A percentile compares a stretch with the other conserved stretches of the same genome.
These are phyloP conservation scores for Dispira parvispora DNA, from an alignment of 192 early-diverging fungal species.

Conservation along the genomic window DNA sequence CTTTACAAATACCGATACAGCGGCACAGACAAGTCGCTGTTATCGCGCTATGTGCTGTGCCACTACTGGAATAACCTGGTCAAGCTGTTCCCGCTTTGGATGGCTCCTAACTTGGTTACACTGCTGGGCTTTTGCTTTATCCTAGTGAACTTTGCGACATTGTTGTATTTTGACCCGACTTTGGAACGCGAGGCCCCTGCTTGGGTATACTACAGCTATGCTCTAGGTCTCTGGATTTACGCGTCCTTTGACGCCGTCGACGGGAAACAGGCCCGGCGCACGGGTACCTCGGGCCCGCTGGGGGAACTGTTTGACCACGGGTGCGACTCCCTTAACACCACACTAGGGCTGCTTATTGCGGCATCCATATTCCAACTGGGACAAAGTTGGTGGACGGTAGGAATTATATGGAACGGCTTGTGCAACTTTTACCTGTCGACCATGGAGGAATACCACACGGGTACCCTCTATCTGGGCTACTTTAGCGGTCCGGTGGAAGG, in stretches of 20 bases:
- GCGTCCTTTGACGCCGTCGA: slow-evolving; percentile 87
- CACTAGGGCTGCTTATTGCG: slow-evolving; percentile 36
- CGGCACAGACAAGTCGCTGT: slow-evolving; percentile 65
- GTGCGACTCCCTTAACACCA: slow-evolving; percentile 52
- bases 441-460: slow-evolving; percentile 91
- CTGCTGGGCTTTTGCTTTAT: slow-evolving; percentile 69
- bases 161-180: slow-evolving; percentile 57
- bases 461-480: slow-evolving; percentile 62
- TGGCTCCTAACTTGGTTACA: slow-evolving; percentile 89
- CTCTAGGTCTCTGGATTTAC: slow-evolving; percentile 70
- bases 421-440: slow-evolving; percentile 83
- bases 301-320: slow-evolving; percentile 96
- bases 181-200: slow-evolving; percentile 47
- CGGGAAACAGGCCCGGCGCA: slow-evolving; percentile 87
- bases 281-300: slow-evolving; percentile 68
- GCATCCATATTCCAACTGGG: slow-evolving; percentile 49
- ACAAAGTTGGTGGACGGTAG: slow-evolving; percentile 50
- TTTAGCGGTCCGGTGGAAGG: slow-evolving; percentile 89
- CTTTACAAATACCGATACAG: slow-evolving; percentile 74
- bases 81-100: slow-evolving; percentile 65
- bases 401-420: slow-evolving; percentile 38
- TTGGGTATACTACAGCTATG: slow-evolving; percentile 70
- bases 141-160: slow-evolving; percentile 46
- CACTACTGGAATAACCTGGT: slow-evolving; percentile 81
- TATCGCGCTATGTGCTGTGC: slow-evolving; percentile 54